A percentile compares a stretch with the other conserved stretches of the same genome.
Evolutionary conservation across 1,284 basidiomycete genomes (phyloP).

Genomic region (Pterula multifida): DNA sequence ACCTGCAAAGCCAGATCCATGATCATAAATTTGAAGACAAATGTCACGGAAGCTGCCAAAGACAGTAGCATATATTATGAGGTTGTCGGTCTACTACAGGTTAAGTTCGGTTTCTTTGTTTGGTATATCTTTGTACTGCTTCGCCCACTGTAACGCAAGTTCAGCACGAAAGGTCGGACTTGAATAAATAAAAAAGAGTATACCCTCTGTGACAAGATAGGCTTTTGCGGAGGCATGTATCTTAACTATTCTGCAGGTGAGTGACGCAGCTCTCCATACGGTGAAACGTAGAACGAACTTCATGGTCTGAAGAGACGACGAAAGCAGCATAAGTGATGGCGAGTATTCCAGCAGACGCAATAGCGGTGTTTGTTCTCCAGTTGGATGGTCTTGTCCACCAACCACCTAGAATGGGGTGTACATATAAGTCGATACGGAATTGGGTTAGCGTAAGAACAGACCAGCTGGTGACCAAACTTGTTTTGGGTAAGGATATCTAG

Average conservation of each 20-base stretch:
- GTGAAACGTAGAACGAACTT: conserved; percentile 30
- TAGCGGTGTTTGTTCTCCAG: conserved; percentile 57
- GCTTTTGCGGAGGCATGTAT: conserved; percentile 31
- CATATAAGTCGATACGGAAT: neutral
- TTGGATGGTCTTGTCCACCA: conserved; percentile 67
- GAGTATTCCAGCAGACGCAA: conserved; percentile 46
- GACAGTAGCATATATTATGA: neutral
- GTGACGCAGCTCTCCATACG: conserved; percentile 6
- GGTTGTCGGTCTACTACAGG: neutral
- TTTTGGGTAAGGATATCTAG: conserved; percentile 59
- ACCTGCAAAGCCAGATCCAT: too few species aligned
- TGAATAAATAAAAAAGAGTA: conserved; percentile 12
- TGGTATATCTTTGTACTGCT: conserved; percentile 25
- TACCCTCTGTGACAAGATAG: conserved; percentile 57
- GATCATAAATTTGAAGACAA: too few species aligned
- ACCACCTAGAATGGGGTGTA: conserved; percentile 33
- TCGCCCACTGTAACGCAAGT: conserved; percentile 29
- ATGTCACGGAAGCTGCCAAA: too few species aligned
- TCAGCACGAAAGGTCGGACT: conserved; percentile 5
- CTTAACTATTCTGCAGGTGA: conserved; percentile 13
- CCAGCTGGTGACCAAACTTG: conserved; percentile 62
- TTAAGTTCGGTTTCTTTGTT: neutral
- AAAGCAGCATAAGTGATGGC: conserved; percentile 46
- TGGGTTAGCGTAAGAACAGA: conserved; percentile 16
- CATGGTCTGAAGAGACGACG: conserved; percentile 48